A percentile compares a stretch with the other conserved stretches of the same genome.
Conservation (phyloP, 805 yeast species). For the Candida xyloterini region DNA sequence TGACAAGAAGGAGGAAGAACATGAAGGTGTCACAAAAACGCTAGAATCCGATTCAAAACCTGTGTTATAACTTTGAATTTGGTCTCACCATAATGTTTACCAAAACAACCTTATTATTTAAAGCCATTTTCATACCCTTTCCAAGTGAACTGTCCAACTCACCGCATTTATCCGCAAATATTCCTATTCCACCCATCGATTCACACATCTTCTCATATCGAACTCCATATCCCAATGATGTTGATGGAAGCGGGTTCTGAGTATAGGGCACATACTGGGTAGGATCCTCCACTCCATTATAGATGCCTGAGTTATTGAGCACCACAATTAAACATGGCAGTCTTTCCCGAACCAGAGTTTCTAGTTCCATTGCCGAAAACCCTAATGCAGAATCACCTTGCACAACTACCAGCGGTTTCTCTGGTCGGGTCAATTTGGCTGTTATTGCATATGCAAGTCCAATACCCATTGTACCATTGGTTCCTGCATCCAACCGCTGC, state of each 20-base stretch:
- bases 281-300: slow-evolving; percentile 52
- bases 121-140: slow-evolving; percentile 33
- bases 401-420: slow-evolving; percentile 49
- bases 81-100: slow-evolving; percentile 37
- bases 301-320: slow-evolving; percentile 74
- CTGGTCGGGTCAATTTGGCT: slow-evolving; percentile 45
- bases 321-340: slow-evolving; percentile 56
- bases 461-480: slow-evolving; percentile 76
- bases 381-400: slow-evolving; percentile 82
- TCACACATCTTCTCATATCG: slow-evolving; percentile 54
- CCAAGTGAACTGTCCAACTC: slow-evolving; percentile 38
- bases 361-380: slow-evolving; percentile 69
- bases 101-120: slow-evolving; percentile 39
- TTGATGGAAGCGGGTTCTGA: slow-evolving; percentile 45
- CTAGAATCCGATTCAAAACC: too few species aligned
- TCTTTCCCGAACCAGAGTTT: slow-evolving; percentile 56
- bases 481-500: slow-evolving; percentile 65
- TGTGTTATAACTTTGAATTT: slow-evolving; percentile 7
- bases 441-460: slow-evolving; percentile 71
- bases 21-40: neutral
- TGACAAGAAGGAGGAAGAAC: slow-evolving; percentile 2
- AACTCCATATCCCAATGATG: slow-evolving; percentile 55
- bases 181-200: slow-evolving; percentile 58
- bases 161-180: slow-evolving; percentile 38
- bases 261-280: slow-evolving; percentile 17